phyloP scores from a whole-genome alignment of 345 rosid species.

The Carallia pectinifolia region DNA sequence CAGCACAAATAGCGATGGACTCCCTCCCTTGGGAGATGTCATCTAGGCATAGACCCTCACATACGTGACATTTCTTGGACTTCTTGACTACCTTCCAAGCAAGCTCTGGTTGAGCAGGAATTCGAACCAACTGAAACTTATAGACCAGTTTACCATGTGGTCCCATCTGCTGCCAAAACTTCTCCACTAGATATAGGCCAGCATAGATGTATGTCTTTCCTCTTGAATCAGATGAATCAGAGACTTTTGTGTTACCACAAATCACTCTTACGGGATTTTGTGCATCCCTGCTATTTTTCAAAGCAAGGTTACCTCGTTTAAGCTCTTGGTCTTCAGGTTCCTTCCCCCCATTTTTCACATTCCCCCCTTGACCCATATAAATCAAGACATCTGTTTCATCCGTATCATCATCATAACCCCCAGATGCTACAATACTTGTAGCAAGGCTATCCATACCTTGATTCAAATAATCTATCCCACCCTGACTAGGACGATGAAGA shows the following conservation, averaged over 20 bases:
- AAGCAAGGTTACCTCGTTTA: conserved; percentile 68
- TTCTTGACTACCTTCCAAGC: conserved; percentile 77
- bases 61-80: conserved; percentile 35
- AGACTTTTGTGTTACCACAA: conserved; percentile 55
- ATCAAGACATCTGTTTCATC: conserved; percentile 56
- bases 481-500: conserved; percentile 62
- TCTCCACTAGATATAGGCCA: conserved; percentile 72
- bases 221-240: conserved; percentile 39
- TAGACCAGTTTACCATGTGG: conserved; percentile 68
- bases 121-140: conserved; percentile 57
- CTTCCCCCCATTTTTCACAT: conserved; percentile 43
- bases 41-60: conserved; percentile 58
- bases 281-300: conserved; percentile 48
- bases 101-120: conserved; percentile 76
- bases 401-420: conserved; percentile 61
- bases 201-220: conserved; percentile 52
- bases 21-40: conserved; percentile 77
- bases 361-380: conserved; percentile 88
- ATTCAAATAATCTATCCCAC: conserved; percentile 72
- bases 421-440: conserved; percentile 71
- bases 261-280: conserved; percentile 68
- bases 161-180: conserved; percentile 50
- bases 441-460: conserved; percentile 41
- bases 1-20: conserved; percentile 58
- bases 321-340: conserved; percentile 75